Base-by-base conservation (phyloP, 352 stramenopile species). In the Globisporangium recalcitrans region DNA sequence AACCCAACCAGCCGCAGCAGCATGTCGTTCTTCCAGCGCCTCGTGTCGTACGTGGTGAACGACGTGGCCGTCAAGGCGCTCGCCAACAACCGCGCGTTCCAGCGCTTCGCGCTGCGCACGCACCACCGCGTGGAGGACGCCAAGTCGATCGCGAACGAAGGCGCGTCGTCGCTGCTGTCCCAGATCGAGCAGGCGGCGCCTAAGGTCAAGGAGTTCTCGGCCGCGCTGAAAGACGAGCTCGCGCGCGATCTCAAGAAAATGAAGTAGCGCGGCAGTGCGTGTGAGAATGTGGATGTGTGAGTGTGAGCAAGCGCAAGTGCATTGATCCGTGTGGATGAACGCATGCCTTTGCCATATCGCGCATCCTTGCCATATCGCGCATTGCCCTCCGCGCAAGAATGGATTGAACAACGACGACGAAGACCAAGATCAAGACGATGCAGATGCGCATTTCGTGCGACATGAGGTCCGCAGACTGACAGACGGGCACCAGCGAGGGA, bases 41-140 rank as follows among this genome's bases (percentile, higher is more conserved):
- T 91, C 36, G 71, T 92, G 59, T 87, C 75, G 11, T 88, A 91
- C 68, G 78, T 94, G 47, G 71, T 94, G 55, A 94, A 94, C 70
- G 85, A 94, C 68, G 80, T 91, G 56, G 85, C 85, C 19, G 82
- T 94, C 24, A 94, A 94, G 79, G 70, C 85, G 52, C 75, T 94
- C 34, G 72, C 79, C 26, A 91, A 92, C 76, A 91, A 79, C 64
- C 81, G 80, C 63, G 63, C 82, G 38, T 94, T 94, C 71, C 85
- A 94, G 73, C 80, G 81, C 16, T 92, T 94, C 69, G 85, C 85
- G 31, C 70, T 94, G 54, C 90, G 90, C 74, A 94, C 85, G 47
- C 85, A 94, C 72, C 85, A 91, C 70, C 75, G 80, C 71, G 78
- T 94, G 32, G 73, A 91, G 65, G 80, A 92, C 66, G 81, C 82